Percentiles rank a stretch among this genome's conserved stretches.
Conservation (phyloP, 495 filamentous ascomycete genomes). For the Peziza echinospora region DNA sequence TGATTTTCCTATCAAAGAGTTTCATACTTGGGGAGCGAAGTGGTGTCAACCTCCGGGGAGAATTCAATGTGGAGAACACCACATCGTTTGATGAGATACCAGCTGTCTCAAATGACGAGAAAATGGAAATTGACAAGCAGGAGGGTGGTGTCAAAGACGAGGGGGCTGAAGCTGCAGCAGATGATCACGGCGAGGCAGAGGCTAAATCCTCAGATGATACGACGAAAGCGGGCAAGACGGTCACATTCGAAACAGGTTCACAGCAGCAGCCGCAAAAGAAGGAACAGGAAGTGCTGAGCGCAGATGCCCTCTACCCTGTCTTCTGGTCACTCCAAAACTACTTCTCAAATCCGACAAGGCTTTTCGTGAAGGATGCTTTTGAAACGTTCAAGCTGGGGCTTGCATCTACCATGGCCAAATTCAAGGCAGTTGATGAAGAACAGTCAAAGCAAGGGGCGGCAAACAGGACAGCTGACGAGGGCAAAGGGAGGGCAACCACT, state of each 20-base stretch:
- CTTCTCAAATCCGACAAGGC: conserved; percentile 69
- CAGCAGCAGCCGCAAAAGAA: conserved; percentile 20
- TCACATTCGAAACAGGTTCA: conserved; percentile 27
- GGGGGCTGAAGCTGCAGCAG: conserved; percentile 4
- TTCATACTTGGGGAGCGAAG: conserved; percentile 91
- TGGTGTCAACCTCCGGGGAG: conserved; percentile 86
- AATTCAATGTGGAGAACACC: conserved; percentile 89
- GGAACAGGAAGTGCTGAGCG: conserved; percentile 30
- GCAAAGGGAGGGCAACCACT: not conserved
- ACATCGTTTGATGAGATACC: conserved; percentile 52
- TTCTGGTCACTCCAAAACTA: conserved; percentile 85
- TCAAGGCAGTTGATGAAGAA: conserved; percentile 53
- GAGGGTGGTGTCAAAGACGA: conserved; percentile 7
- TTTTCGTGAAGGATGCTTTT: conserved; percentile 49
- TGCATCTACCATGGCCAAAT: conserved; percentile 55
- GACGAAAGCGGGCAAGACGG: conserved; percentile 27
- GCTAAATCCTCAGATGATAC: conserved; percentile 21
- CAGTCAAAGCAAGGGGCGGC: conserved; percentile 7
- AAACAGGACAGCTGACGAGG: conserved; percentile 4
- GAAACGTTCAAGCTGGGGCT: conserved; percentile 55
- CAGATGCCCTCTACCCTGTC: conserved; percentile 60
- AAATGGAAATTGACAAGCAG: conserved; percentile 34
- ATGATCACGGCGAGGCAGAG: conserved; percentile 18
- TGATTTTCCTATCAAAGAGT: conserved; percentile 94
- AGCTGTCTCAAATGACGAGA: conserved; percentile 33